Base-by-base conservation (phyloP, 2,329 filamentous ascomycete genomes). In the Apiospora aurea region DNA sequence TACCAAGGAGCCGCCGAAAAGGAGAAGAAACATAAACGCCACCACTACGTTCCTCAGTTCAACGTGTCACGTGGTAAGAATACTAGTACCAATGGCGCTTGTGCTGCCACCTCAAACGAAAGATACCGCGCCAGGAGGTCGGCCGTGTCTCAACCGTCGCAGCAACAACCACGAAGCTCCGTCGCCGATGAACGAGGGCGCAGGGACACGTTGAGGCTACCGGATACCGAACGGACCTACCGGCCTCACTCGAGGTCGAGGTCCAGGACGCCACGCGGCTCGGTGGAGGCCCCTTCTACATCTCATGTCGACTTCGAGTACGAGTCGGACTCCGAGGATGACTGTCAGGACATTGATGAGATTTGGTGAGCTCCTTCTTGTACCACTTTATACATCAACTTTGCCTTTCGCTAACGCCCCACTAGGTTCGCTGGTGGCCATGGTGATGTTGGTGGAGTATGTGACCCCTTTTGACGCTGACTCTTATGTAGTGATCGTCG, bases 281-380 rank as follows among this genome's bases (percentile, higher is more conserved):
- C 77, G 1, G 21, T 75, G 2, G 76, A 81, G 29, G 73, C 57
- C 75, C 81, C 29, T 61, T 82, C 83, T 14, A 67, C 76, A 0
- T 83, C 83, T 0, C 79, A 78, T 0, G 66, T 79, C 0, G 75
- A 76, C 0, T 76, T 79, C 0, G 74, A 76, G 0, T 76, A 80
- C 2, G 83, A 84, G 0, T 83, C 85, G 7, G 83, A 84, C 10
- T 84, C 83, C 0, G 83, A 86, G 11, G 84, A 87, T 29, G 85
- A 80, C 0, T 85, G 87, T 0, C 93, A 95, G 77, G 92, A 96
- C 75, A 92, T 96, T 67, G 88, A 93, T 72, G 94, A 96, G 77
- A 88, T 96, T 0, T 94, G 92, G 92, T 80, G 71, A 11, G 64
- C 16, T 38, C 18, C 43, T 74, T 70, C 44, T 44, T 16, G 1